phyloP scores from a whole-genome alignment of 2,329 filamentous ascomycete species.

The Cladosporium oxysporum region DNA sequence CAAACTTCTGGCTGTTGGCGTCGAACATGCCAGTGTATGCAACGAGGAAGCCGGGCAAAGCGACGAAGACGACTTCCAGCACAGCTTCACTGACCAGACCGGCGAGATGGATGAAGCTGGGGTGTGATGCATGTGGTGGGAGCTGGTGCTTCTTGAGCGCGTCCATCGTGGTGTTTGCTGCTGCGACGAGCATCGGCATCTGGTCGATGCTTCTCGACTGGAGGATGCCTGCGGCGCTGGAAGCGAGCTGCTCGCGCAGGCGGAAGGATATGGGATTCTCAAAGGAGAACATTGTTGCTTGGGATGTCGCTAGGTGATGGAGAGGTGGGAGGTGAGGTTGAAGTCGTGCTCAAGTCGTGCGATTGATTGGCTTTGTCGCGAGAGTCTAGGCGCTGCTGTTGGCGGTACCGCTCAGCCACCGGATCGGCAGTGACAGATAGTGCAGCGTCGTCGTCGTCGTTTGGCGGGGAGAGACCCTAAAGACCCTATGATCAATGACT shows the following conservation, averaged over 20 bases:
- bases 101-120: slow-evolving; percentile 67
- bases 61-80: slow-evolving; percentile 92
- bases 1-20: slow-evolving; percentile 92
- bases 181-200: slow-evolving; percentile 31
- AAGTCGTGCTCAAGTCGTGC: background rate
- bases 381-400: background rate
- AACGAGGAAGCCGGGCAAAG: slow-evolving; percentile 88
- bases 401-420: background rate
- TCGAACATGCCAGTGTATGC: slow-evolving; percentile 90
- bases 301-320: background rate
- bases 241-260: slow-evolving; percentile 31
- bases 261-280: slow-evolving; percentile 41
- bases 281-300: slow-evolving; percentile 8
- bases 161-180: slow-evolving; percentile 34
- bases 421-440: slow-evolving; percentile 3
- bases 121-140: slow-evolving; percentile 52
- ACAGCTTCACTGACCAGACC: slow-evolving; percentile 93
- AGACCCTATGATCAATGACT: background rate
- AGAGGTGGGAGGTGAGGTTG: background rate
- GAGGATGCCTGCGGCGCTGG: slow-evolving; percentile 39
- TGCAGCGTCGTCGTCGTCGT: background rate
- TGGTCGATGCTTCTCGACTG: slow-evolving; percentile 37
- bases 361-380: background rate
- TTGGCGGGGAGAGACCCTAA: too few species aligned
- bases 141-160: slow-evolving; percentile 29